A percentile compares a stretch with the other conserved stretches of the same genome.
Evolutionary conservation across 805 yeast species (phyloP).

Genomic region (Ogataea thermomethanolica): DNA sequence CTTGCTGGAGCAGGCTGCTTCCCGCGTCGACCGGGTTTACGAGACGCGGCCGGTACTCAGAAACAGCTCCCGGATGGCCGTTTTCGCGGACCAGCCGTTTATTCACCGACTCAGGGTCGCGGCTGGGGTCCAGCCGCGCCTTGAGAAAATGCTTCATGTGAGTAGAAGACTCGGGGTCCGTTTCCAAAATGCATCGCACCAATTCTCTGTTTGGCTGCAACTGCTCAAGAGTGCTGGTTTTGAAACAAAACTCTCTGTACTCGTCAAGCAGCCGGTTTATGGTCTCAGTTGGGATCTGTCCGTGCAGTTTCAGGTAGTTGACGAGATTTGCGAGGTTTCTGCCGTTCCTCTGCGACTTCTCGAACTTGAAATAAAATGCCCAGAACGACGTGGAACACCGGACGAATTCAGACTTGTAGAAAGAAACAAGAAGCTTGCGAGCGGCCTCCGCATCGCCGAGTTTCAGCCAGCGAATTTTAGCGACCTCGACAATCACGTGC

Average conservation of each 20-base stretch:
- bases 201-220: slow-evolving; percentile 23
- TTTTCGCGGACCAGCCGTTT: slow-evolving; percentile 29
- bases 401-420: slow-evolving; percentile 32
- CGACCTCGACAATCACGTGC: slow-evolving; percentile 29
- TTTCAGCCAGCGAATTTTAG: slow-evolving; percentile 26
- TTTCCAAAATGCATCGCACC: slow-evolving; percentile 28
- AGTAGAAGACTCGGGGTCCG: slow-evolving; percentile 31
- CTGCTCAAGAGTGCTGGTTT: slow-evolving; percentile 25
- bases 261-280: slow-evolving; percentile 42
- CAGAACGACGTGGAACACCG: slow-evolving; percentile 49
- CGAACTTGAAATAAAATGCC: slow-evolving; percentile 54
- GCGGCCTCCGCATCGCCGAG: slow-evolving; percentile 20
- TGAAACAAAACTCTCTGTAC: slow-evolving; percentile 37
- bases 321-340: slow-evolving; percentile 44
- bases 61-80: slow-evolving; percentile 36
- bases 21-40: slow-evolving; percentile 38
- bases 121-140: slow-evolving; percentile 27
- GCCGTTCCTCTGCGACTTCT: slow-evolving; percentile 42
- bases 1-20: slow-evolving; percentile 12
- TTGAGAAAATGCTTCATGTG: slow-evolving; percentile 33
- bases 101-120: slow-evolving; percentile 29
- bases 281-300: slow-evolving; percentile 45
- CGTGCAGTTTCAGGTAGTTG: slow-evolving; percentile 40
- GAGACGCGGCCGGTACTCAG: slow-evolving; percentile 40
- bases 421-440: slow-evolving; percentile 25